These are phyloP conservation scores for Aspergillus cavernicola DNA, from an alignment of 495 filamentous ascomycete species.

Conservation along the genomic window DNA sequence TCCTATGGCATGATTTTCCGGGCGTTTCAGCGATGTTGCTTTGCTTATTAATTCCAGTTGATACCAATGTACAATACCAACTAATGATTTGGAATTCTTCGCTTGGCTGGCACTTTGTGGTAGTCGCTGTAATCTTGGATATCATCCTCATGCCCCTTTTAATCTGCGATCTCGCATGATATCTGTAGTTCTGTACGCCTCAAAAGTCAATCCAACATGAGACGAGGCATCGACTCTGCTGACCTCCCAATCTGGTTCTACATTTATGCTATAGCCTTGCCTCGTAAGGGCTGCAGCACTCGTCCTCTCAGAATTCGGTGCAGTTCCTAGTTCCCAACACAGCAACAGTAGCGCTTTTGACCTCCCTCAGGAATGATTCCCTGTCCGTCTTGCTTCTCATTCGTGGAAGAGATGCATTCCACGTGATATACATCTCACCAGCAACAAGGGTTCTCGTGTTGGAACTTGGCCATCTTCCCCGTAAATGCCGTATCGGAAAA, in stretches of 20 bases:
- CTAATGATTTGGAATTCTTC: background rate
- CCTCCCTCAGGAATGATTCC: background rate
- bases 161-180: background rate
- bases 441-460: too few relatives aligned
- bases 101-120: background rate
- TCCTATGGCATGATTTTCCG: slow-evolving; percentile 21
- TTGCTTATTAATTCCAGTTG: background rate
- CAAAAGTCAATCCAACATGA: background rate
- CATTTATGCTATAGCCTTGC: background rate
- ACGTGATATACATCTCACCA: background rate
- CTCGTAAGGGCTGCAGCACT: background rate
- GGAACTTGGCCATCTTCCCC: too few relatives aligned
- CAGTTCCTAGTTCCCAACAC: background rate
- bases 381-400: background rate
- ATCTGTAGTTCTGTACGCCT: background rate
- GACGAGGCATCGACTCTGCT: background rate
- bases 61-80: slow-evolving; percentile 1
- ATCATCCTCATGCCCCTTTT: background rate
- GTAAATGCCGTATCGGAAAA: background rate
- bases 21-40: background rate
- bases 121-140: background rate
- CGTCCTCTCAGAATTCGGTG: too few relatives aligned
- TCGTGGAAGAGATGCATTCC: background rate
- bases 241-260: background rate
- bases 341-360: background rate